A percentile compares a stretch with the other conserved stretches of the same genome.
These are phyloP conservation scores for Colletotrichum tropicicola DNA, from an alignment of 2,329 filamentous ascomycete species.

Conservation along the genomic window DNA sequence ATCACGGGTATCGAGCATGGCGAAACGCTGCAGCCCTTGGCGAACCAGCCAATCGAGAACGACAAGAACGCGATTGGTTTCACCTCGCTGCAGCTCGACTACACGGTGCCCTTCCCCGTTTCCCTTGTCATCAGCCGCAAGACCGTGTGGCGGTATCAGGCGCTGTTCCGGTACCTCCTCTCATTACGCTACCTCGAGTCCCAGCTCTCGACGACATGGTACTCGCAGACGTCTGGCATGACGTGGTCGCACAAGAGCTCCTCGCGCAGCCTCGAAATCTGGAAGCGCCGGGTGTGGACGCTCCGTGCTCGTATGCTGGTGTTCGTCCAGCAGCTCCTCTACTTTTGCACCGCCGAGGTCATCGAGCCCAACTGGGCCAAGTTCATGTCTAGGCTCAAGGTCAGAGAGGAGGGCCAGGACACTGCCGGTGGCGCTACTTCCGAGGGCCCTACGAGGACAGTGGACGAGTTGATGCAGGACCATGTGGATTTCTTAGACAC, in stretches of 20 bases:
- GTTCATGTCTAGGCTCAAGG: conserved; percentile 87
- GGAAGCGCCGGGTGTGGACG: conserved; percentile 94
- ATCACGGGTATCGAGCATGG: conserved; percentile 96
- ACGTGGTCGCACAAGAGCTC: conserved; percentile 86
- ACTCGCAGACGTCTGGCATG: conserved; percentile 82
- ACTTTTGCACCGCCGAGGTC: conserved; percentile 96
- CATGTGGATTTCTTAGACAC: conserved; percentile 98
- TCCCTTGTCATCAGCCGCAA: conserved; percentile 96
- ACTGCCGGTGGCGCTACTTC: conserved; percentile 34
- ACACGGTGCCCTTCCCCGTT: conserved; percentile 91
- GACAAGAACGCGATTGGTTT: conserved; percentile 91
- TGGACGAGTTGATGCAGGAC: conserved; percentile 98
- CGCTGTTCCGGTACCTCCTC: conserved; percentile 92
- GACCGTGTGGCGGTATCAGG: conserved; percentile 95
- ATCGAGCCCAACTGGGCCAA: conserved; percentile 98
- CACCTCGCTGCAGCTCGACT: conserved; percentile 93
- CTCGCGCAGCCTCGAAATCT: conserved; percentile 79
- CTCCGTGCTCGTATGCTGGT: conserved; percentile 93
- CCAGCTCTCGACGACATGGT: conserved; percentile 87
- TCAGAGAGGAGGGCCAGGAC: conserved; percentile 53
- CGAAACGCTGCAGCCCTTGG: conserved; percentile 79
- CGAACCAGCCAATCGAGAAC: conserved; percentile 74
- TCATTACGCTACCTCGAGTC: conserved; percentile 90
- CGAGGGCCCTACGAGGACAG: conserved; percentile 69
- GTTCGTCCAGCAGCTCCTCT: conserved; percentile 95